Evolutionary conservation across 495 filamentous ascomycete genomes (phyloP).

Genomic region (Durotheca rogersii): DNA sequence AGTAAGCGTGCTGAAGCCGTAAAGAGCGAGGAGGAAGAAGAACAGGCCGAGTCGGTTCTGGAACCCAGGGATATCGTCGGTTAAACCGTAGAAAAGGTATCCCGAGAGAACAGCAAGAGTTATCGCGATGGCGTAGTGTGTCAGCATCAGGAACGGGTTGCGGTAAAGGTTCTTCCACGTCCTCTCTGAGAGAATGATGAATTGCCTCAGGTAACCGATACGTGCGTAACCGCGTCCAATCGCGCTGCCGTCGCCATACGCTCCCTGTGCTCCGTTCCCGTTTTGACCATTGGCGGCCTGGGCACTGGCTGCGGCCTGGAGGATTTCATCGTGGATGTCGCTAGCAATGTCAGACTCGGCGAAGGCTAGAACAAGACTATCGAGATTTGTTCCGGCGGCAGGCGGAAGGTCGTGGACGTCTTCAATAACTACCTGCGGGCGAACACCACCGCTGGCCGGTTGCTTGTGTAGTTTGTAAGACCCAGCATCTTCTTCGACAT

Average conservation of each 20-base stretch:
- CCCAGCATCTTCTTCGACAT: constrained; percentile 59
- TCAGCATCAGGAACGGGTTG: constrained; percentile 98
- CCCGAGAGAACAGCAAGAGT: constrained; percentile 90
- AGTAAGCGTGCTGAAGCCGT: constrained; percentile 94
- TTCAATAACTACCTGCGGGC: constrained; percentile 64
- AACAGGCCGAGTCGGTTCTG: constrained; percentile 98
- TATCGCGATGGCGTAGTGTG: constrained; percentile 98
- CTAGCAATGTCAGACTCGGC: constrained; percentile 73
- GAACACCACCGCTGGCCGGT: constrained; percentile 60
- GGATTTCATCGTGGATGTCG: constrained; percentile 79
- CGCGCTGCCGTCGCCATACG: constrained; percentile 44
- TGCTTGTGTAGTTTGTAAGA: constrained; percentile 67
- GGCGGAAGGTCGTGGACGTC: constrained; percentile 75
- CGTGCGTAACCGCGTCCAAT: constrained; percentile 80
- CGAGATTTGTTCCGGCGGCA: constrained; percentile 75
- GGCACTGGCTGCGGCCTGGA: constrained; percentile 60
- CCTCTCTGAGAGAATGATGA: constrained; percentile 80
- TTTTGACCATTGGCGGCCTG: constrained; percentile 66
- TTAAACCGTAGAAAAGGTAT: constrained; percentile 94
- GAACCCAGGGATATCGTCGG: constrained; percentile 94
- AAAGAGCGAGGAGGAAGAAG: constrained; percentile 95
- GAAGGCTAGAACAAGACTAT: constrained; percentile 75
- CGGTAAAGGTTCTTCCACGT: constrained; percentile 98
- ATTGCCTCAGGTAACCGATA: constrained; percentile 75
- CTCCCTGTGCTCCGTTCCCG: constrained; percentile 56